Base-by-base conservation (phyloP, 2,329 filamentous ascomycete species). In the Fusarium pseudograminearum region DNA sequence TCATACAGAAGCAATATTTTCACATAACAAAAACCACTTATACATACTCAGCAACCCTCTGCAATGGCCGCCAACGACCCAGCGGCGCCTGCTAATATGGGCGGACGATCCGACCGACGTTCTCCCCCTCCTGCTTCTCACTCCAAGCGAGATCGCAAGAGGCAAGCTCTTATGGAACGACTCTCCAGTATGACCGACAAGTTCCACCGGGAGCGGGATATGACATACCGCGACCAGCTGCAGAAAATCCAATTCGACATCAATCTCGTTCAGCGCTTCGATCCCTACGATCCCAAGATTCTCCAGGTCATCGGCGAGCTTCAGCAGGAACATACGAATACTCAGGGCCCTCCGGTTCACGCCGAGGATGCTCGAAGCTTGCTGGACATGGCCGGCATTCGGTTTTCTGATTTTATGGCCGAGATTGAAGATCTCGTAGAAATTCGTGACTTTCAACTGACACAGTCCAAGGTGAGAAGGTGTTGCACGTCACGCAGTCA, bases 171-270 rank as follows among this genome's bases (percentile, higher is more conserved):
- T 65, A 89, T 90, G 71, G 94, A 97, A 65, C 91, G 92, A 69
- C 87, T 97, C 9, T 86, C 89, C 41, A 87, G 90, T 58, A 89
- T 98, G 80, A 90, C 91, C 57, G 89, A 91, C 56, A 90, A 90
- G 71, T 95, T 97, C 80, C 88, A 89, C 69, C 88, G 91, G 68
- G 94, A 97, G 76, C 88, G 93, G 70, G 93, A 97, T 79, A 84
- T 87, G 67, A 90, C 93, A 74, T 98, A 97, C 80, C 90, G 94
- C 67, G 92, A 96, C 71, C 93, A 98, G 80, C 87, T 98, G 4
- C 91, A 96, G 75, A 93, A 93, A 71, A 89, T 98, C n/a, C 94
- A 98, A 81, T 90, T 93, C 70, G 94, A 97, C 79, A 94, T 94
- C 81, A 93, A 88, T 61, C 86, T 97, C 46, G 93, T 97, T 71